Conservation (phyloP, 495 filamentous ascomycete genomes). For the Tuber magnatum region DNA sequence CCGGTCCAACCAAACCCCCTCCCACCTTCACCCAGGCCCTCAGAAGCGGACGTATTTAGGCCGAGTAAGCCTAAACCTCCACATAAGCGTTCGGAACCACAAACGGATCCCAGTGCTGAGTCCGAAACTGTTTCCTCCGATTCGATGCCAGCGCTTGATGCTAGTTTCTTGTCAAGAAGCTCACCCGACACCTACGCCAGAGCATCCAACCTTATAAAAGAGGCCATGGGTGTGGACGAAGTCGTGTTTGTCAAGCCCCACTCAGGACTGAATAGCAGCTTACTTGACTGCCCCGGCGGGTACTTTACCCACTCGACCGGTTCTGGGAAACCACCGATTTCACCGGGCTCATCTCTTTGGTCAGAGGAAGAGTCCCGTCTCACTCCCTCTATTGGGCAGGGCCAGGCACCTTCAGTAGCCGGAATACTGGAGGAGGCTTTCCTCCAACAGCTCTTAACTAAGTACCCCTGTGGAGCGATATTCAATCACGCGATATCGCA, state of each 20-base stretch:
- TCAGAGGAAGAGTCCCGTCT: not conserved
- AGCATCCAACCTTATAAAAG: constrained; percentile 41
- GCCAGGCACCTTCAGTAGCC: not conserved
- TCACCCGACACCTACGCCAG: constrained; percentile 5
- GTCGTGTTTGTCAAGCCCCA: constrained; percentile 42
- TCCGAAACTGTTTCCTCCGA: not conserved
- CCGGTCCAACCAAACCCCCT: too few relatives aligned
- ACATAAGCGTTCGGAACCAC: too few relatives aligned
- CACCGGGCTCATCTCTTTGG: not conserved
- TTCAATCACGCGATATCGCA: not conserved
- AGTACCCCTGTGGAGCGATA: not conserved
- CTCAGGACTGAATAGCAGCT: not conserved
- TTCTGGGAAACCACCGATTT: not conserved
- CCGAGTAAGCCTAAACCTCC: not conserved
- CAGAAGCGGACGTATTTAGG: too few relatives aligned
- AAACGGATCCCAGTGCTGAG: too few relatives aligned
- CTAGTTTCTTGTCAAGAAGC: not conserved
- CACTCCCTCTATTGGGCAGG: not conserved
- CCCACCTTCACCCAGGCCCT: too few relatives aligned
- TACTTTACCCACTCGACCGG: not conserved
- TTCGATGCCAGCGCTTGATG: not conserved
- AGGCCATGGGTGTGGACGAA: constrained; percentile 44
- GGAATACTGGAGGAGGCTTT: not conserved
- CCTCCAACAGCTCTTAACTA: not conserved
- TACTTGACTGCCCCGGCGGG: not conserved